Evolutionary conservation across 257 asterid species (phyloP), one percentile per base, ranked within the genome.

Genomic region (Fraxinus pennsylvanica): DNA sequence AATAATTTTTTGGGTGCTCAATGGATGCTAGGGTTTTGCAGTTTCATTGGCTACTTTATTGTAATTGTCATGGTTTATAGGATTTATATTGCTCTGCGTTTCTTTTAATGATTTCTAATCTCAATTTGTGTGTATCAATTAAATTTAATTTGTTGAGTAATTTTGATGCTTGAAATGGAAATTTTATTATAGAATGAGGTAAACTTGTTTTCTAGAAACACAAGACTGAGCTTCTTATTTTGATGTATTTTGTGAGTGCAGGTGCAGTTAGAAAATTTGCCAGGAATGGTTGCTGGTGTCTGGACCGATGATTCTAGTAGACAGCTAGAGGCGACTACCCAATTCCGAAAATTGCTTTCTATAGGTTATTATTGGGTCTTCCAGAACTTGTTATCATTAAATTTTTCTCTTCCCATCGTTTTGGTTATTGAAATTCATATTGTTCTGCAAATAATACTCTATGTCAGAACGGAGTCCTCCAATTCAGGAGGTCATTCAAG

Each of bases 391-490:
- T n/a, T 4, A n/a, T 50, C 67, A 29, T n/a, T 3, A 21, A 59
- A 13, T 17, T 45, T 73, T 29, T 13, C 5, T 15, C 33, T 70
- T 22, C 43, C 10, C 32, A 57, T 19, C 10, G 12, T 27, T 43
- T 78, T 15, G 4, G 66, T 73, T 57, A 54, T 73, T 73, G 75
- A 75, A n/a, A 68, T 43, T 68, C 13, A 6, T 76, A 38, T 59
- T 9, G 25, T 3, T 59, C 47, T 76, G 29, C 4, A 27, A 38
- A 35, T 59, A 12, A 78, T 74, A 30, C 65, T 22, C 74, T 73
- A 30, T 70, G 35, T 36, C 83, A 94, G 98, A 94, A 76, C 90
- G 95, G 68, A 88, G 90, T 85, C 96, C 97, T 6, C 97, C 97
- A 38, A 90, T 94, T 73, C 89, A 89, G 77, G 96, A 92, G 83